A percentile compares a stretch with the other conserved stretches of the same genome.
Evolutionary conservation across 805 yeast species (phyloP).

Genomic region (Tetrapisispora taiwanensis): DNA sequence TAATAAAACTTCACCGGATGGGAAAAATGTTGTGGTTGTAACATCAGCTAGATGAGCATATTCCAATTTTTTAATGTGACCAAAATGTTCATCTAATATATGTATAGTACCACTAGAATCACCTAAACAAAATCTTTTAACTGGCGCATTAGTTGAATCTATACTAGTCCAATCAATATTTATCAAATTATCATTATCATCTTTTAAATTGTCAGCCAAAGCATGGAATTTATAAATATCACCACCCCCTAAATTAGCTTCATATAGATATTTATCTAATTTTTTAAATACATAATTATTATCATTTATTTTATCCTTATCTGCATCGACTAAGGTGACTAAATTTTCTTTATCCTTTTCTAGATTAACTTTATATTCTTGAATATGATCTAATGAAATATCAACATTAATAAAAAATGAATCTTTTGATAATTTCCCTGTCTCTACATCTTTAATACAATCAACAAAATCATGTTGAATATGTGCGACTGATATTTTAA

Average conservation of each 20-base stretch:
- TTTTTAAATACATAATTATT: constrained; percentile 4
- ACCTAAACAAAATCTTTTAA: constrained; percentile 26
- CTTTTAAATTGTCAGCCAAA: neutral
- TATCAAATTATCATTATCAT: constrained; percentile 1
- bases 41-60: constrained; percentile 47
- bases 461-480: constrained; percentile 40
- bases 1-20: constrained; percentile 52
- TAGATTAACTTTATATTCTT: constrained; percentile 15
- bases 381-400: constrained; percentile 12
- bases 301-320: no score
- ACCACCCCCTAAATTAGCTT: constrained; percentile 8
- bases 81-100: constrained; percentile 12
- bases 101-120: constrained; percentile 27
- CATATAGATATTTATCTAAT: constrained; percentile 5
- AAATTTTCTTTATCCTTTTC: constrained; percentile 9
- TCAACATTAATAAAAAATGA: constrained; percentile 37
- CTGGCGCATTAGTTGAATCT: constrained; percentile 27
- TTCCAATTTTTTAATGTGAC: constrained; percentile 7
- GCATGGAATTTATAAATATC: constrained; percentile 8
- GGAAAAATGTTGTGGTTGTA: constrained; percentile 40
- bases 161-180: constrained; percentile 24
- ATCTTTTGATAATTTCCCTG: constrained; percentile 18
- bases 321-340: constrained; percentile 6
- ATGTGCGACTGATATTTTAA: constrained; percentile 12
- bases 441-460: constrained; percentile 33